Conservation (phyloP, 352 stramenopile species). For the Globisporangium canariense region DNA sequence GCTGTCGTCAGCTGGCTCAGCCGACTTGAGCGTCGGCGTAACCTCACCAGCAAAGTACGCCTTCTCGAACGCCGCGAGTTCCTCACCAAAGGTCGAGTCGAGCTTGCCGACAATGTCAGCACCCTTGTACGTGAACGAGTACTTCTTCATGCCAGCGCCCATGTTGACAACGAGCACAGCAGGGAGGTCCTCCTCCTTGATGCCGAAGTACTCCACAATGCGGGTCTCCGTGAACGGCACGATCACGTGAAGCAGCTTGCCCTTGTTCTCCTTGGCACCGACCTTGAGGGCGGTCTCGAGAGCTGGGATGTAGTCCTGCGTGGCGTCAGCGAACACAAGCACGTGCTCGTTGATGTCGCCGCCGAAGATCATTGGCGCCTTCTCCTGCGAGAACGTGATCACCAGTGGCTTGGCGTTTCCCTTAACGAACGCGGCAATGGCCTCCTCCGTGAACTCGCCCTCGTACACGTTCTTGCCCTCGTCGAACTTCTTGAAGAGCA, state of each 20-base stretch:
- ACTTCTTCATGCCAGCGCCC: conserved; percentile 93
- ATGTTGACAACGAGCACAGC: conserved; percentile 90
- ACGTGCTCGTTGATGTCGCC: conserved; percentile 85
- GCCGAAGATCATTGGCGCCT: conserved; percentile 89
- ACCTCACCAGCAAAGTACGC: conserved; percentile 86
- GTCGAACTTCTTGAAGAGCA: conserved; percentile 89
- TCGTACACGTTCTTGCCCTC: conserved; percentile 79
- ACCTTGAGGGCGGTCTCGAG: conserved; percentile 58
- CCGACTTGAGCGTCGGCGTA: conserved; percentile 91
- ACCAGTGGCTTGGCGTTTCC: conserved; percentile 86
- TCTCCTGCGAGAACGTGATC: conserved; percentile 88
- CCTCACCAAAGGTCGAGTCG: conserved; percentile 33
- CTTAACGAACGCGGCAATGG: conserved; percentile 65
- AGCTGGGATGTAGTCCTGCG: conserved; percentile 59
- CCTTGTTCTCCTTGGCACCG: conserved; percentile 75
- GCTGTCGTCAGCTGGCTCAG: conserved; percentile 85
- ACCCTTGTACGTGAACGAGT: conserved; percentile 68
- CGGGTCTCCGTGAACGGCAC: conserved; percentile 86
- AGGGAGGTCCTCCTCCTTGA: conserved; percentile 85
- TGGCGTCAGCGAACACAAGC: conserved; percentile 80
- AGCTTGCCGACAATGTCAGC: conserved; percentile 77
- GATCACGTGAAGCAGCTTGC: conserved; percentile 88
- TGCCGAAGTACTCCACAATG: conserved; percentile 93
- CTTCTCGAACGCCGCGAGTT: conserved; percentile 75
- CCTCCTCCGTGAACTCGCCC: conserved; percentile 66